phyloP scores from a whole-genome alignment of 2,329 filamentous ascomycete species.

The Phaeosphaeria sp. region DNA sequence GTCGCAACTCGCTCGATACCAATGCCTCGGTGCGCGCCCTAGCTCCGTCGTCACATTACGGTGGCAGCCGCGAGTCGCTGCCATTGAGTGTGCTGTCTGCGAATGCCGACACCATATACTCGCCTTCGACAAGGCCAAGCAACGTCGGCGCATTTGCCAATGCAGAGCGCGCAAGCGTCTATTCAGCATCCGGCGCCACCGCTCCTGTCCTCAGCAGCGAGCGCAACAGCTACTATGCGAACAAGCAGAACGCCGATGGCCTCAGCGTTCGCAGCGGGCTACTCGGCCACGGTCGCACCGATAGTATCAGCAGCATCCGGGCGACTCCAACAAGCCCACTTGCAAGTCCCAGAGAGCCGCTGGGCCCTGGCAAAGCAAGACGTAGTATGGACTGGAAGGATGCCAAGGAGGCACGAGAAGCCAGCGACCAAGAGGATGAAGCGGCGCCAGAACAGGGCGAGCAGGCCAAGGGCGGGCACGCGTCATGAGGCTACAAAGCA shows the following conservation, averaged over 20 bases:
- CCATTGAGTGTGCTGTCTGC: constrained; percentile 79
- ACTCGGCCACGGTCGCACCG: constrained; percentile 77
- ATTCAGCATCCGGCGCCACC: constrained; percentile 71
- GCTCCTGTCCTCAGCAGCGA: constrained; percentile 73
- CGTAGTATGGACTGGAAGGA: constrained; percentile 48
- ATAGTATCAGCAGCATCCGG: constrained; percentile 80
- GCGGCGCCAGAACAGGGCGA: constrained; percentile 15
- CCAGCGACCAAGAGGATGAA: constrained; percentile 36
- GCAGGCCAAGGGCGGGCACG: constrained; percentile 2
- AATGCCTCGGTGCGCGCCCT: constrained; percentile 84
- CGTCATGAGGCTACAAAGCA: neutral
- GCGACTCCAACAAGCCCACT: constrained; percentile 64
- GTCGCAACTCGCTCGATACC: constrained; percentile 81
- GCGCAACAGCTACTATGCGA: constrained; percentile 80
- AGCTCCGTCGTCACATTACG: constrained; percentile 83
- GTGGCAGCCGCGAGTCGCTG: constrained; percentile 79
- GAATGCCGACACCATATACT: constrained; percentile 64
- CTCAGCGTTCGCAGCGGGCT: constrained; percentile 80
- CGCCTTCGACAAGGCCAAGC: constrained; percentile 56
- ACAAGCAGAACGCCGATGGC: constrained; percentile 66
- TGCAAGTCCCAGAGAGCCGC: constrained; percentile 57
- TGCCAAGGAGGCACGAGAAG: constrained; percentile 38
- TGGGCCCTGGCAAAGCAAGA: constrained; percentile 38
- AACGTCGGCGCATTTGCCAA: constrained; percentile 62
- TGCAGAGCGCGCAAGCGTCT: constrained; percentile 78